phyloP scores from a whole-genome alignment of 1,284 basidiomycete species.

The Cryptococcus sp. region DNA sequence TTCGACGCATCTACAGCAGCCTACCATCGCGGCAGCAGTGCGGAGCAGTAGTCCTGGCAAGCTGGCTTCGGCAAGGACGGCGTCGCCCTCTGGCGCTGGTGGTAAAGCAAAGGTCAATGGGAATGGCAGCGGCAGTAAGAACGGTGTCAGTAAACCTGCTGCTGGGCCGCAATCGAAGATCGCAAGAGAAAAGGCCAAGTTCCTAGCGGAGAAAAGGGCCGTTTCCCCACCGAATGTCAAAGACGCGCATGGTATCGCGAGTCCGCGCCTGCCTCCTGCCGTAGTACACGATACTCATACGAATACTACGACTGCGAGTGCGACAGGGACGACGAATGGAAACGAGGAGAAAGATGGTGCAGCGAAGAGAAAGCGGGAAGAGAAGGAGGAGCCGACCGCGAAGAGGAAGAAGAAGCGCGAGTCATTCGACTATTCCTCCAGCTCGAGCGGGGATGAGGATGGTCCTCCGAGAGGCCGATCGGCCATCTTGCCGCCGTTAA shows the following conservation, averaged over 20 bases:
- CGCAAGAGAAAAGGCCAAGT: slow-evolving; percentile 20
- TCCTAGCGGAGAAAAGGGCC: slow-evolving; percentile 16
- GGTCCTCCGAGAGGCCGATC: neutral
- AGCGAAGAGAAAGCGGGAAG: slow-evolving; percentile 1
- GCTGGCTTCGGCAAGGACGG: neutral
- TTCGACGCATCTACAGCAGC: neutral
- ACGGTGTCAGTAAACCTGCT: neutral
- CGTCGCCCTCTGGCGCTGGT: neutral
- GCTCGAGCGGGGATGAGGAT: slow-evolving; percentile 2
- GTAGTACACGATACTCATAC: neutral
- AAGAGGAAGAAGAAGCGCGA: slow-evolving; percentile 5
- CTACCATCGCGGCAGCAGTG: neutral
- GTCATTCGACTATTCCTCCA: neutral
- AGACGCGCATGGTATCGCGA: slow-evolving; percentile 12
- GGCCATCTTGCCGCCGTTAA: neutral
- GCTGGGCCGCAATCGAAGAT: slow-evolving; percentile 17
- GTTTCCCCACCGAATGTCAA: slow-evolving; percentile 16
- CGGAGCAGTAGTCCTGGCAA: neutral
- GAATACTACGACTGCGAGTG: neutral
- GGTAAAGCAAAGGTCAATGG: neutral
- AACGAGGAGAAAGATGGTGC: neutral
- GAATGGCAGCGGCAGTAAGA: neutral
- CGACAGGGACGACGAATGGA: neutral
- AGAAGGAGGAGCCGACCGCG: neutral
- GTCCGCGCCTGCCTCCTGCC: slow-evolving; percentile 8